Evolutionary conservation across 1,139 yeast genomes (phyloP).

Genomic region (Pichia kudriavzevii): DNA sequence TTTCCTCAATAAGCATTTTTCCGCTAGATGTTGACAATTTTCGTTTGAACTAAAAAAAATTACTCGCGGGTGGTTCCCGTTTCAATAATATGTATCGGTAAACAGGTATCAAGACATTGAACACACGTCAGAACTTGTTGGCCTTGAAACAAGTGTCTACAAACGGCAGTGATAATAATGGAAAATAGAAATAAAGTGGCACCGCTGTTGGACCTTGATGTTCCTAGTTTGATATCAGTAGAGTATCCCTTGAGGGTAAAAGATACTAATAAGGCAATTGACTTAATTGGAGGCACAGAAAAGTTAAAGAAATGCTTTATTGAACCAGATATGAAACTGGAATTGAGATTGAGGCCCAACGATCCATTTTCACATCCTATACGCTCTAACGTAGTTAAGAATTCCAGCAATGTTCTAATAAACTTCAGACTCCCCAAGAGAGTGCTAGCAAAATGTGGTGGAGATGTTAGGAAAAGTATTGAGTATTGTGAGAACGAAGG

Average conservation of each 20-base stretch:
- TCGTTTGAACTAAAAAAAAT: no score
- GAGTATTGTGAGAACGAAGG: conserved; percentile 25
- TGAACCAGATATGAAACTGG: conserved; percentile 35
- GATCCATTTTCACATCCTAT: conserved; percentile 84
- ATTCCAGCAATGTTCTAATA: conserved; percentile 56
- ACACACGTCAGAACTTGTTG: no score
- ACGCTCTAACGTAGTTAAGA: conserved; percentile 36
- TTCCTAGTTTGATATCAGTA: conserved; percentile 68
- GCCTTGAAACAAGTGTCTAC: no score
- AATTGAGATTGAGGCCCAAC: conserved; percentile 52
- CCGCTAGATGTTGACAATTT: no score
- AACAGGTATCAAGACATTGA: no score
- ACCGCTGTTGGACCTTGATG: conserved; percentile 51
- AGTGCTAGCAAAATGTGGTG: conserved; percentile 39
- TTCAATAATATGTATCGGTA: no score
- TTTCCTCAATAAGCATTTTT: no score
- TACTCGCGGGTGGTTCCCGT: no score
- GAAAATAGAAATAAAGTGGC: no score
- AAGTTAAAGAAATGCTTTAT: conserved; percentile 35
- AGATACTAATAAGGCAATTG: conserved; percentile 55
- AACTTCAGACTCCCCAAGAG: conserved; percentile 65
- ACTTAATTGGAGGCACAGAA: conserved; percentile 69
- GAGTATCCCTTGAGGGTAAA: conserved; percentile 76
- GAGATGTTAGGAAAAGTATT: conserved; percentile 49
- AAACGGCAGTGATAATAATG: no score